Conservation (phyloP, 2,329 filamentous ascomycete genomes). For the Penicillium sp. region DNA sequence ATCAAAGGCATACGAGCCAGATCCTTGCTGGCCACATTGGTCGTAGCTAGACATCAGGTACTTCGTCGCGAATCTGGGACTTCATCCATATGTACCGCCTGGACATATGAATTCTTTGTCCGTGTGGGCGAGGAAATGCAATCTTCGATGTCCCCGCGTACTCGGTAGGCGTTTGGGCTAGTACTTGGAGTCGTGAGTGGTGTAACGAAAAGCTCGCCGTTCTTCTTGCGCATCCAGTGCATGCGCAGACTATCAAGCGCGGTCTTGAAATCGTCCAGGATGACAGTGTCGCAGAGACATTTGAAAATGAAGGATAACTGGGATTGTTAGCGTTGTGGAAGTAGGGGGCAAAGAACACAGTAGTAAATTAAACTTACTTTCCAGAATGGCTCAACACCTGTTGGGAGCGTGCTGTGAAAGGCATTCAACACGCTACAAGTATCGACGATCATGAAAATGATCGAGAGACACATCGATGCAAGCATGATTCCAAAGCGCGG, state of each 20-base stretch:
- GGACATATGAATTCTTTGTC: background rate
- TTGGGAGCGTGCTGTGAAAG: slow-evolving; percentile 43
- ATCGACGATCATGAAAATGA: slow-evolving; percentile 62
- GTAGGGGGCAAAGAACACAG: background rate
- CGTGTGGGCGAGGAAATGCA: background rate
- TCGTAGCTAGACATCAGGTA: background rate
- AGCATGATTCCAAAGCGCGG: slow-evolving; percentile 66
- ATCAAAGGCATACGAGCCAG: background rate
- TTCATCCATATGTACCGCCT: background rate
- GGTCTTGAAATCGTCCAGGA: slow-evolving; percentile 69
- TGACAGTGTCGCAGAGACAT: slow-evolving; percentile 64
- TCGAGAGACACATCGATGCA: slow-evolving; percentile 58
- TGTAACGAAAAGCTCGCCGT: slow-evolving; percentile 11
- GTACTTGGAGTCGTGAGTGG: background rate
- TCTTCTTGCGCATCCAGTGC: slow-evolving; percentile 35
- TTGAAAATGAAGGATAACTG: slow-evolving; percentile 62
- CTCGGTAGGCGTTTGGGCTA: background rate
- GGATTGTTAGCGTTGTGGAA: background rate
- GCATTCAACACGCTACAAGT: slow-evolving; percentile 58
- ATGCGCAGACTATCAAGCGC: slow-evolving; percentile 44
- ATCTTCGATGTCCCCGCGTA: background rate
- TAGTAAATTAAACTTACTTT: slow-evolving; percentile 35
- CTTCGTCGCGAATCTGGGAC: background rate
- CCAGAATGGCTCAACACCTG: slow-evolving; percentile 67
- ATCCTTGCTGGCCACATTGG: background rate